Conservation (phyloP, 495 filamentous ascomycete species). For the Copromyces sp. region DNA sequence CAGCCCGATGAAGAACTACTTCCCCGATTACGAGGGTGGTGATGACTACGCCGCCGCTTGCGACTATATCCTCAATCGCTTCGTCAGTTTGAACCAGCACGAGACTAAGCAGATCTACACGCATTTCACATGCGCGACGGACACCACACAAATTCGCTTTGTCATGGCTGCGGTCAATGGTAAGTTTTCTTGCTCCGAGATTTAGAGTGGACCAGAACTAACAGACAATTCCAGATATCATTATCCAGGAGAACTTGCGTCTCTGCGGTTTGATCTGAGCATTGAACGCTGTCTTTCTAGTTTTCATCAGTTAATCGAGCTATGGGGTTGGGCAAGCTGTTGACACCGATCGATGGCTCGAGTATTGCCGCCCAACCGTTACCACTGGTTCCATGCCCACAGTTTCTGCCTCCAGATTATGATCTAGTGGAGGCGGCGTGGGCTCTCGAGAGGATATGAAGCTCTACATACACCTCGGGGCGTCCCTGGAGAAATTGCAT, state of each 20-base stretch:
- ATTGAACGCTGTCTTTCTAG: neutral
- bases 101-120: constrained; percentile 99
- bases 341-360: neutral
- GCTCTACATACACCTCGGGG: constrained; percentile 2
- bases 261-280: constrained; percentile 92
- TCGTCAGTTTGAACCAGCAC: constrained; percentile 94
- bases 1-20: constrained; percentile 99
- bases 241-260: constrained; percentile 99
- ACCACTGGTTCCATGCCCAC: neutral
- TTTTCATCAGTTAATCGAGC: neutral
- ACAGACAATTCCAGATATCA: constrained; percentile 63
- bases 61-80: constrained; percentile 95
- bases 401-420: constrained; percentile 6
- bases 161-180: constrained; percentile 99
- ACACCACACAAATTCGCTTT: constrained; percentile 97
- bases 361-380: constrained; percentile 9
- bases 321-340: neutral
- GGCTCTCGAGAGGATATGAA: constrained; percentile 1
- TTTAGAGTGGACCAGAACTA: constrained; percentile 15
- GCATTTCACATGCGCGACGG: constrained; percentile 97
- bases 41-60: constrained; percentile 88
- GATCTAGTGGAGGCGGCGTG: neutral
- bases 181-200: constrained; percentile 34
- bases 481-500: constrained; percentile 10
- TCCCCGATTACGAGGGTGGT: constrained; percentile 96